phyloP scores from a whole-genome alignment of 208 protist genomes.

The Acanthamoeba royreba region DNA sequence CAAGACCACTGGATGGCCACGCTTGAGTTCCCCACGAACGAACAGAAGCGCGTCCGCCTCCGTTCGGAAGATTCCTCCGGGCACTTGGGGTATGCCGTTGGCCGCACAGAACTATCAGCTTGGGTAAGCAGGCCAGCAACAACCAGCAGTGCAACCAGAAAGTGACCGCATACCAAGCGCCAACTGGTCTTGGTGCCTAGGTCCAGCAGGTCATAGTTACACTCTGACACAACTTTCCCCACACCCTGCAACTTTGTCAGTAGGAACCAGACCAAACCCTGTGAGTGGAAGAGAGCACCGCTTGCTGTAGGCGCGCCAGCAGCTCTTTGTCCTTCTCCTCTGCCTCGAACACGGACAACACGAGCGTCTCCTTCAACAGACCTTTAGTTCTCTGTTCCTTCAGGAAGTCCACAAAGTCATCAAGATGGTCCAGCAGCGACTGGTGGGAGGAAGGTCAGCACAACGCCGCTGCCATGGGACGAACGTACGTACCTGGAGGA shows the following conservation, averaged over 20 bases:
- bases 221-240: not conserved
- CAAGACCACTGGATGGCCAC: not conserved
- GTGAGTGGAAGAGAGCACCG: not conserved
- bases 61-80: not conserved
- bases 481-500: not conserved
- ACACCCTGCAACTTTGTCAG: not conserved
- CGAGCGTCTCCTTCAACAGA: not conserved
- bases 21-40: not conserved
- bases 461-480: not conserved
- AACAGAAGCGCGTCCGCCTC: not conserved
- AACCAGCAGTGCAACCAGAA: not conserved
- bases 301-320: not conserved
- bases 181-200: not conserved
- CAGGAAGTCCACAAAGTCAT: not conserved
- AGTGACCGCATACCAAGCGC: not conserved
- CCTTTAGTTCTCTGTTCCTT: not conserved
- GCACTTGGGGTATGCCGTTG: not conserved
- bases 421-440: not conserved
- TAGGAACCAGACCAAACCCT: not conserved
- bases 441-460: not conserved
- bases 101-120: not conserved
- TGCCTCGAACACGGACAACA: not conserved
- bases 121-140: too few relatives aligned
- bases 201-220: not conserved
- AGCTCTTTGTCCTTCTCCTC: constrained; percentile 10